A percentile compares a stretch with the other conserved stretches of the same genome.
Conservation (phyloP, 768 basidiomycete species). For the Pulveroboletus ravenelii region DNA sequence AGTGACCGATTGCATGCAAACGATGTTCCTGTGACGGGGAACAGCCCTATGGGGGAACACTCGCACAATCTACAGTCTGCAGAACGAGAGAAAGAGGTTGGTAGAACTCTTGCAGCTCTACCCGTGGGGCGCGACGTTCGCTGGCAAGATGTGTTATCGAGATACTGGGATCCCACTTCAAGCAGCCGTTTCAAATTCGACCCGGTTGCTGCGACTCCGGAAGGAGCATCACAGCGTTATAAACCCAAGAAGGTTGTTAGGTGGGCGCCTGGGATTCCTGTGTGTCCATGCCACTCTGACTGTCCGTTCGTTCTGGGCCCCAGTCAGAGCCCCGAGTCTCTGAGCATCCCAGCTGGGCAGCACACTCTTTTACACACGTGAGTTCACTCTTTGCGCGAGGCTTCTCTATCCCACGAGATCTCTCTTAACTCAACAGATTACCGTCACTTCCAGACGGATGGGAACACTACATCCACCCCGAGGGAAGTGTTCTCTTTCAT, state of each 20-base stretch:
- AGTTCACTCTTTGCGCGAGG: neutral
- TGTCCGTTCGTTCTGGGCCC: neutral
- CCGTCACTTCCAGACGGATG: neutral
- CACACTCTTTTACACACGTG: constrained; percentile 6
- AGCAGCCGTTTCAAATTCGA: neutral
- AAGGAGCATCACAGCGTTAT: constrained; percentile 11
- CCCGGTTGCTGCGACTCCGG: constrained; percentile 4
- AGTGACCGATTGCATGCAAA: neutral
- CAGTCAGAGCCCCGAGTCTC: neutral
- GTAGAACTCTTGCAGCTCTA: constrained; percentile 1
- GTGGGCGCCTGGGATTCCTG: neutral
- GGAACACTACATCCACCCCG: no score
- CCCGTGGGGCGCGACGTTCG: neutral
- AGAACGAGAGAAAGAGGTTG: neutral
- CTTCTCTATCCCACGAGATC: neutral
- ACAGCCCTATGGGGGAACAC: neutral
- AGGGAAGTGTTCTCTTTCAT: no score
- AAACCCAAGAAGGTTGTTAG: neutral
- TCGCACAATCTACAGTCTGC: neutral
- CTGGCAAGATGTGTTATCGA: constrained; percentile 1
- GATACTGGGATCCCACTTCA: neutral
- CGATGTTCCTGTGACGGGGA: neutral
- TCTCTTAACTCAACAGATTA: neutral
- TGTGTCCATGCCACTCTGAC: neutral
- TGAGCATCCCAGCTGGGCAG: constrained; percentile 7